Conservation (phyloP, 179 eudicot genomes). For the Beta macrorhiza region DNA sequence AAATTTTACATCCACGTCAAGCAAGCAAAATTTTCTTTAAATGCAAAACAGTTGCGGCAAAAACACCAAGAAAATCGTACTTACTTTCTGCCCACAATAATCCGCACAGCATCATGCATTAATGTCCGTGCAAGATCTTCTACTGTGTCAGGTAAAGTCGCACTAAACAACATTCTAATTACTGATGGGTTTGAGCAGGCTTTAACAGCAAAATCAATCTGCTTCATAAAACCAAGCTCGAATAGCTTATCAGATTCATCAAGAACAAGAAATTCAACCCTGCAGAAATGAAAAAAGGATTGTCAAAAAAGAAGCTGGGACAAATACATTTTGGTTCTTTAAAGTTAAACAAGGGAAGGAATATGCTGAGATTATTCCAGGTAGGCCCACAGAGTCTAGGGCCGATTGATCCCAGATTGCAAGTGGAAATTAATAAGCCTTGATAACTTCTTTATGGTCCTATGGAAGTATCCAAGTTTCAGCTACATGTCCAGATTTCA, state of each 20-base stretch:
- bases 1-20: conserved; percentile 13
- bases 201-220: conserved; percentile 89
- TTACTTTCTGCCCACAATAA: conserved; percentile 92
- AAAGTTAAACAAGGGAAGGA: not conserved
- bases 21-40: conserved; percentile 2
- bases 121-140: conserved; percentile 98
- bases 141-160: conserved; percentile 96
- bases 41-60: conserved; percentile 5
- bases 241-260: conserved; percentile 98
- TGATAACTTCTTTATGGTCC: not conserved
- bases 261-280: conserved; percentile 96
- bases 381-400: not conserved
- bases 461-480: not conserved
- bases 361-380: not conserved
- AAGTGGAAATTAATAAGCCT: not conserved
- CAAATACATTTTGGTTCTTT: not conserved
- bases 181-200: conserved; percentile 93
- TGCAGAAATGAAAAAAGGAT: conserved; percentile 34
- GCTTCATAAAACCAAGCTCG: conserved; percentile 93
- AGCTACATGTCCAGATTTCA: not conserved
- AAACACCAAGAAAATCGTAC: conserved; percentile 20
- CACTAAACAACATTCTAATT: conserved; percentile 85
- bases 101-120: conserved; percentile 97
- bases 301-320: not conserved
- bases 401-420: not conserved